These are phyloP conservation scores for Dictyostelium citrinum DNA, from an alignment of 78 protist genomes.

Conservation along the genomic window DNA sequence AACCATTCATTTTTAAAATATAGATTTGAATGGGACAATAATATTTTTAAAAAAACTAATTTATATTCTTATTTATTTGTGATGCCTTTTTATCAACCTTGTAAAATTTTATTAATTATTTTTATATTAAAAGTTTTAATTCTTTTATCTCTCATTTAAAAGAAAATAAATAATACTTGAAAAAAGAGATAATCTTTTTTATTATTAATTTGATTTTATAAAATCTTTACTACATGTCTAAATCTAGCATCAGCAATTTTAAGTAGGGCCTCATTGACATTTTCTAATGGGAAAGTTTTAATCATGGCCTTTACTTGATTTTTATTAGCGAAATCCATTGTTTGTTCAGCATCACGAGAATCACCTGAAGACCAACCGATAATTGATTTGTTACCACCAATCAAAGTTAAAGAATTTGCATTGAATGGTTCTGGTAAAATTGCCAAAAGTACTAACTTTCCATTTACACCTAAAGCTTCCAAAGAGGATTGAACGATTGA, in stretches of 20 bases:
- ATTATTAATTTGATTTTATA: no score
- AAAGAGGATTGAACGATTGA: background rate
- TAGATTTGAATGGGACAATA: no score
- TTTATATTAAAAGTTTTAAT: no score
- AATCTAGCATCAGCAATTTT: constrained; percentile 24
- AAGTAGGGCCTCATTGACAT: background rate
- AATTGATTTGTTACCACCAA: background rate
- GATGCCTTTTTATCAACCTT: no score
- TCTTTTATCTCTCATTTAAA: no score
- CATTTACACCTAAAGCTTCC: background rate
- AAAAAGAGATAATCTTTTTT: no score
- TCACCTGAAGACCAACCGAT: constrained; percentile 1
- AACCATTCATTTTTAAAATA: no score
- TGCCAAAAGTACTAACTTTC: background rate
- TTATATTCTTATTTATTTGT: no score
- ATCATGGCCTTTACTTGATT: background rate
- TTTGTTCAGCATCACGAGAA: constrained; percentile 7
- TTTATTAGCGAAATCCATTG: background rate
- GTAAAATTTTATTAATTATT: no score
- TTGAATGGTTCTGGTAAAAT: background rate
- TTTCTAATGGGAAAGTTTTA: background rate
- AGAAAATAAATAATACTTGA: no score
- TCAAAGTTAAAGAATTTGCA: background rate
- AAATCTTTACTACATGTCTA: background rate
- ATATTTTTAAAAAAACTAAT: no score